Base-by-base conservation (phyloP, 2,329 filamentous ascomycete genomes). In the Ophiostoma tasmaniense region DNA sequence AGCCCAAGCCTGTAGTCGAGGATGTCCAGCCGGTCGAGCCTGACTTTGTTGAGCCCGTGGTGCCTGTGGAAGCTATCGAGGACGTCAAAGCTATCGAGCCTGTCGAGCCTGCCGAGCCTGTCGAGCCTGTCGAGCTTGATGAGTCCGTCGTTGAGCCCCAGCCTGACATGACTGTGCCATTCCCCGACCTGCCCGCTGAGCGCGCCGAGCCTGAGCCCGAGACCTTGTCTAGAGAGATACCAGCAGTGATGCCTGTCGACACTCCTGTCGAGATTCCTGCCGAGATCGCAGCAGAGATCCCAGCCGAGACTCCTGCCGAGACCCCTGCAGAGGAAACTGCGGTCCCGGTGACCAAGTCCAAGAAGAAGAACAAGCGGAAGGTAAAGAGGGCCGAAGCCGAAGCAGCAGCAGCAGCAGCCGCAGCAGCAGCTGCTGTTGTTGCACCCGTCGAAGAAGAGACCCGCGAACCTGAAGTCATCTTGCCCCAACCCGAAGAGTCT, bases 291-390 rank as follows among this genome's bases (percentile, higher is more conserved):
- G n/a, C n/a, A n/a, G 52, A 59, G 8, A 50, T 13, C 3, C 37
- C 37, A 2, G 37, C 37, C 37, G 37, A 39, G 37, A 39, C 13
- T 13, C 37, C 8, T 10, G 37, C 37, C 37, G 37, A 39, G 13
- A 39, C 4, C 33, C 59, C 61, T 64, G 61, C n/a, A 3, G 33
- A 64, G 8, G 33, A 64, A 20, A 37, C n/a, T 20, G 14, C 33
- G 42, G 3, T 5, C n/a, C 30, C 30, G 59, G 25, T 6, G n/a
- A 10, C 61, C 33, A 64, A 64, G 61, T 35, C 61, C 10, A 37
- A 64, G 33, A 64, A 37, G 61, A 64, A 64, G 61, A 64, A 64
- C 30, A 64, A 64, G 30, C 61, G 61, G 33, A 64, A 64, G 10
- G 20, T 39, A 33, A 37, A 37, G 61, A 64, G 37, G 11, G 61